phyloP scores from a whole-genome alignment of 352 stramenopile genomes.

The Phytophthora meadii region DNA sequence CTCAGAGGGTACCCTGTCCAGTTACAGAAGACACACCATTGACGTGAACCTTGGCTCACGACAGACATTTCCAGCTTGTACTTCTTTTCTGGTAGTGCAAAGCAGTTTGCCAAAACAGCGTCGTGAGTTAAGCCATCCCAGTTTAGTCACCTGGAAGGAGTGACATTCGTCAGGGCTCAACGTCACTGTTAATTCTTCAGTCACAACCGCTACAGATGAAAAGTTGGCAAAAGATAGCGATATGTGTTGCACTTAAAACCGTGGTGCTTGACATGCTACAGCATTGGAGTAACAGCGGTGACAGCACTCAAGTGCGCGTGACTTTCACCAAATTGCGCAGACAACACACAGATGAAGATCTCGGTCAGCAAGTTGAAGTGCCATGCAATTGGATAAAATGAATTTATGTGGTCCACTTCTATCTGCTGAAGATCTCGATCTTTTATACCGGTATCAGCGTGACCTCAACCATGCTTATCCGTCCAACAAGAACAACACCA shows the following conservation, averaged over 20 bases:
- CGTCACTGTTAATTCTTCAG: neutral
- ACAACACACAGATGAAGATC: neutral
- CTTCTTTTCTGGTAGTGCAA: neutral
- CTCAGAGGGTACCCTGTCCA: conserved; percentile 37
- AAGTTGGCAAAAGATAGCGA: neutral
- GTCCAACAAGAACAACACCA: neutral
- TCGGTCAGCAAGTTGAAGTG: too few species aligned
- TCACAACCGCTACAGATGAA: neutral
- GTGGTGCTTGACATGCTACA: too few species aligned
- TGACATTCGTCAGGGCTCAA: neutral
- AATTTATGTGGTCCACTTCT: too few species aligned
- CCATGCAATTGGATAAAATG: too few species aligned
- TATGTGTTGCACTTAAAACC: too few species aligned
- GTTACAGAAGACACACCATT: neutral
- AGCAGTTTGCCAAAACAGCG: too few species aligned
- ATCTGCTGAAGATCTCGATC: neutral
- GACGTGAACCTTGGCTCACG: neutral
- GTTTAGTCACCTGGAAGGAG: neutral
- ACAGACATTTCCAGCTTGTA: neutral
- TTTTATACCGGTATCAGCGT: neutral
- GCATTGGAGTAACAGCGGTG: too few species aligned
- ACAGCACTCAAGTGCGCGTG: neutral
- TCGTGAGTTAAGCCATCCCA: neutral
- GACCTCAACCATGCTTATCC: conserved; percentile 1
- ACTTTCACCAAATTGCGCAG: neutral